These are phyloP conservation scores for Phallus indusiatus DNA, from an alignment of 768 basidiomycete species.

Conservation along the genomic window DNA sequence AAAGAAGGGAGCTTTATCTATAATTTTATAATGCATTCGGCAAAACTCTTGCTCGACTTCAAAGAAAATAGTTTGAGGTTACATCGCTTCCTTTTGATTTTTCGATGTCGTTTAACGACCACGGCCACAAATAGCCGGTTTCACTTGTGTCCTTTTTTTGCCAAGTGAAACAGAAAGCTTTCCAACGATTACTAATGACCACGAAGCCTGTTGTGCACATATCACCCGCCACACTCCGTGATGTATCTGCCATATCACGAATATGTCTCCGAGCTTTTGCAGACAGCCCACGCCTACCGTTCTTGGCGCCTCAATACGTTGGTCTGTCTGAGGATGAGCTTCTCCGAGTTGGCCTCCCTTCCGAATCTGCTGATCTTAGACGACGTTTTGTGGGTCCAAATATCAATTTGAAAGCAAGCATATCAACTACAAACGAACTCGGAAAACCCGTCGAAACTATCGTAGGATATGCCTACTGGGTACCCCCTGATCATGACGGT, in stretches of 20 bases:
- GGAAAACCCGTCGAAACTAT: neutral
- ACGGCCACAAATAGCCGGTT: too few relatives aligned
- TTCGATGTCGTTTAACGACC: too few relatives aligned
- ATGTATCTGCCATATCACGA: neutral
- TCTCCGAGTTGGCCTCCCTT: neutral
- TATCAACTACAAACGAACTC: neutral
- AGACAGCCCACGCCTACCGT: neutral
- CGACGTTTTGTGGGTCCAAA: neutral
- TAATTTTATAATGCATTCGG: too few relatives aligned
- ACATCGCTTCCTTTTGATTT: too few relatives aligned
- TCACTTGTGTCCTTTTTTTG: too few relatives aligned
- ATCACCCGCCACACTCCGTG: neutral
- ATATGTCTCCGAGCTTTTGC: neutral
- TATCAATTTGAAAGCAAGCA: neutral
- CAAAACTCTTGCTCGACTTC: too few relatives aligned
- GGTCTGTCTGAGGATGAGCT: constrained; percentile 2
- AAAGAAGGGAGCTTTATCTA: too few relatives aligned
- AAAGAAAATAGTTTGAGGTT: too few relatives aligned
- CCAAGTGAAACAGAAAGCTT: too few relatives aligned
- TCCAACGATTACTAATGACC: too few relatives aligned
- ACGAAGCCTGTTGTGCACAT: constrained; percentile 1
- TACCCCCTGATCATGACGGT: neutral
- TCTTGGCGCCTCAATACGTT: neutral
- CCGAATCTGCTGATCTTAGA: neutral
- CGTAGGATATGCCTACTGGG: constrained; percentile 2